phyloP scores from a whole-genome alignment of 2,329 filamentous ascomycete genomes.

The Curvularia sp. region DNA sequence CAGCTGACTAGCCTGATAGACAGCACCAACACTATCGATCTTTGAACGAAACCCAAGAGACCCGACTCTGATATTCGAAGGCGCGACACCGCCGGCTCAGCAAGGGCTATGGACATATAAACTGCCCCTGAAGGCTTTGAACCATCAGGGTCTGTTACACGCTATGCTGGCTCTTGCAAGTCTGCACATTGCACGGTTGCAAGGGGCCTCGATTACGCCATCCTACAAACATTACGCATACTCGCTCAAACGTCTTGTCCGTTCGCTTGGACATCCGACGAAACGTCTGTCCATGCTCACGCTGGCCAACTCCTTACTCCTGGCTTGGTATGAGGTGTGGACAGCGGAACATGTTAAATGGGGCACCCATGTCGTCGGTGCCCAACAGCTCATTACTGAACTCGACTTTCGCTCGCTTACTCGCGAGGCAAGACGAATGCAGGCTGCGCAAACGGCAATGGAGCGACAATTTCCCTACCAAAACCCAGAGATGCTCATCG shows the following conservation, averaged over 20 bases:
- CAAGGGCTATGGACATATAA: slow-evolving; percentile 71
- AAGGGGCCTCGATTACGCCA: slow-evolving; percentile 75
- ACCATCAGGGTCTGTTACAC: slow-evolving; percentile 86
- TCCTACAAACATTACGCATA: slow-evolving; percentile 93
- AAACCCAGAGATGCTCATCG: slow-evolving; percentile 43
- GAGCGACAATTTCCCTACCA: slow-evolving; percentile 47
- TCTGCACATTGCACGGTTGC: slow-evolving; percentile 85
- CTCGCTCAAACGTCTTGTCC: slow-evolving; percentile 78
- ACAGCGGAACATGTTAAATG: slow-evolving; percentile 93
- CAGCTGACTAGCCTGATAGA: slow-evolving; percentile 51
- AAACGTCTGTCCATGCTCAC: slow-evolving; percentile 79
- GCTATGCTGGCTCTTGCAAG: slow-evolving; percentile 88
- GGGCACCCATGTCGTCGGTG: slow-evolving; percentile 89
- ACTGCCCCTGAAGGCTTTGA: slow-evolving; percentile 79
- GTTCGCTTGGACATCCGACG: slow-evolving; percentile 74
- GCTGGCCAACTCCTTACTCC: slow-evolving; percentile 82
- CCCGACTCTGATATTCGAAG: slow-evolving; percentile 70
- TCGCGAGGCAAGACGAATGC: slow-evolving; percentile 71
- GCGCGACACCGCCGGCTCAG: slow-evolving; percentile 36
- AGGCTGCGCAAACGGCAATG: slow-evolving; percentile 57
- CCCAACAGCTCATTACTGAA: slow-evolving; percentile 80
- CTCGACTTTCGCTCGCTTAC: slow-evolving; percentile 80
- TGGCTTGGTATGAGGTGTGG: slow-evolving; percentile 95
- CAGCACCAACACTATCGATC: slow-evolving; percentile 83
- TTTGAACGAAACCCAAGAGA: slow-evolving; percentile 85